A percentile compares a stretch with the other conserved stretches of the same genome.
Evolutionary conservation across 2,329 filamentous ascomycete genomes (phyloP).

Genomic region (Clarireedia hainanense): DNA sequence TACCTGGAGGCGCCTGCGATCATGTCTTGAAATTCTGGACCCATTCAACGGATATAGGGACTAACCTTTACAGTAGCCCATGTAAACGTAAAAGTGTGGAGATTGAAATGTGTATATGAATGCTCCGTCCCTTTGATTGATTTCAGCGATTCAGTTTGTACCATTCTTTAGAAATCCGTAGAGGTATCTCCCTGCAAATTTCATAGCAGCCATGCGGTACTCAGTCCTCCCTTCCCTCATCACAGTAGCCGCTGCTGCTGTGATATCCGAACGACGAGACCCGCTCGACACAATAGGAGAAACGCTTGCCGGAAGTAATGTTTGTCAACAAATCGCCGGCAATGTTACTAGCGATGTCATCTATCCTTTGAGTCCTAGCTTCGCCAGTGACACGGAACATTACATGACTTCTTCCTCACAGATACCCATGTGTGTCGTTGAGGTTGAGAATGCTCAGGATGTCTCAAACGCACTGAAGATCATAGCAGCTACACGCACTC

Average conservation of each 20-base stretch:
- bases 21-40: too few species aligned
- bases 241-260: neutral
- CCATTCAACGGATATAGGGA: too few species aligned
- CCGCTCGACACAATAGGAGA: neutral
- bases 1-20: too few species aligned
- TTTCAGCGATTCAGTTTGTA: too few species aligned
- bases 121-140: too few species aligned
- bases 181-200: neutral
- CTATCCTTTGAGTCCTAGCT: slow-evolving; percentile 5
- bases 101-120: too few species aligned
- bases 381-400: slow-evolving; percentile 15
- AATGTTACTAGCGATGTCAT: slow-evolving; percentile 1
- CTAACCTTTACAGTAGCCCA: too few species aligned
- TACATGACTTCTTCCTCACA: slow-evolving; percentile 27
- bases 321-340: slow-evolving; percentile 1
- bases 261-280: neutral
- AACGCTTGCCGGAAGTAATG: neutral
- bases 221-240: neutral
- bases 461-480: slow-evolving; percentile 22
- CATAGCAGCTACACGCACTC: slow-evolving; percentile 17
- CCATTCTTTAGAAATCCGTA: neutral
- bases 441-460: slow-evolving; percentile 20
- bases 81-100: too few species aligned
- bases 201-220: neutral
- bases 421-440: slow-evolving; percentile 24